Evolutionary conservation across 129 eudicot genomes (phyloP).

Genomic region (Arctium minus): DNA sequence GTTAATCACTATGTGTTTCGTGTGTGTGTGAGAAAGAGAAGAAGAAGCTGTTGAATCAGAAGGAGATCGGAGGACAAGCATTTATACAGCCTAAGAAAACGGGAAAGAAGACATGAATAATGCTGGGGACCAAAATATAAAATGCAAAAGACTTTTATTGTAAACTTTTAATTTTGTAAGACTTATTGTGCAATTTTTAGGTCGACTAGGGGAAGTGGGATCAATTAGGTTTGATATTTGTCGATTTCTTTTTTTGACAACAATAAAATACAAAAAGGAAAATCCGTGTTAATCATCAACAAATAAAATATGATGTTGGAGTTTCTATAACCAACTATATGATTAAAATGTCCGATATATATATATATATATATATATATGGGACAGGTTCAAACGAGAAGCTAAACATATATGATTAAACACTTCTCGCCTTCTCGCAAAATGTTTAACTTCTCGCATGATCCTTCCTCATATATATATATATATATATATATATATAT

Average conservation of each 20-base stretch:
- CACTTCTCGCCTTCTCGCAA: too few relatives aligned
- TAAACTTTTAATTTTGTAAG: not conserved
- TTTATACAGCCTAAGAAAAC: not conserved
- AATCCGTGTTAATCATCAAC: too few relatives aligned
- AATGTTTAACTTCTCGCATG: too few relatives aligned
- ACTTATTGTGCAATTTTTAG: not conserved
- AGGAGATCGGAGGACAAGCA: constrained; percentile 13
- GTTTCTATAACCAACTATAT: too few relatives aligned
- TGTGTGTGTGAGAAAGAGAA: not conserved
- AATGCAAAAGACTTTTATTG: not conserved
- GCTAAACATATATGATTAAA: too few relatives aligned
- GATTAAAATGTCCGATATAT: too few relatives aligned
- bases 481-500: too few relatives aligned
- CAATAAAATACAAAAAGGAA: not conserved
- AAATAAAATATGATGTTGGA: too few relatives aligned
- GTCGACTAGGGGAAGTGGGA: not conserved
- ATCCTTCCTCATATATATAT: too few relatives aligned
- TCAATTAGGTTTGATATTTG: not conserved
- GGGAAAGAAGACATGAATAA: not conserved
- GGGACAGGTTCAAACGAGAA: too few relatives aligned
- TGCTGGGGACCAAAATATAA: not conserved
- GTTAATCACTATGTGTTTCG: constrained; percentile 5
- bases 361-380: too few relatives aligned
- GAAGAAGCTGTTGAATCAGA: not conserved
- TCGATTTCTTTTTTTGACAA: not conserved